A percentile compares a stretch with the other conserved stretches of the same genome.
These are phyloP conservation scores for Asterionellopsis glacialis DNA, from an alignment of 108 stramenopile species.

Conservation along the genomic window DNA sequence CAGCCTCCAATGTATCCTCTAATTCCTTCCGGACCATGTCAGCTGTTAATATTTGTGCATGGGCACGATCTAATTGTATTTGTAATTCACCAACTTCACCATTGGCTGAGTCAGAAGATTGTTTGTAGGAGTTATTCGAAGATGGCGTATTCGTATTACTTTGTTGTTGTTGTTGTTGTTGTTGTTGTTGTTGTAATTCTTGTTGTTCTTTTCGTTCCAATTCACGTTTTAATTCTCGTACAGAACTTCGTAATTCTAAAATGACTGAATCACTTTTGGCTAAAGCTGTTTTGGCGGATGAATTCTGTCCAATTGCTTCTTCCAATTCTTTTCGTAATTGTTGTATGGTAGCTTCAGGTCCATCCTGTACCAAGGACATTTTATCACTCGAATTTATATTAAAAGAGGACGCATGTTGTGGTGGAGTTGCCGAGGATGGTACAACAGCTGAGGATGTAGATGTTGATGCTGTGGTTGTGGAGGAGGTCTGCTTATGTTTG, in stretches of 20 bases:
- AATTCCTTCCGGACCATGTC: slow-evolving; percentile 62
- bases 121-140: slow-evolving; percentile 3
- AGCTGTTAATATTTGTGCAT: slow-evolving; percentile 59
- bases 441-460: no score
- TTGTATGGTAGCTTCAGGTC: slow-evolving; percentile 26
- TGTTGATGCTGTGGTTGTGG: no score
- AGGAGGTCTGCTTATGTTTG: no score
- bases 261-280: slow-evolving; percentile 49
- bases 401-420: no score
- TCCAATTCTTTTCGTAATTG: slow-evolving; percentile 27
- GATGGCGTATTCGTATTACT: slow-evolving; percentile 5
- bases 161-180: slow-evolving; percentile 1
- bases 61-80: slow-evolving; percentile 54
- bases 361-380: slow-evolving; percentile 5
- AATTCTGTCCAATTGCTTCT: slow-evolving; percentile 23
- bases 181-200: slow-evolving; percentile 3
- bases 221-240: slow-evolving; percentile 38
- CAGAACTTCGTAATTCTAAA: slow-evolving; percentile 33
- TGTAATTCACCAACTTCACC: slow-evolving; percentile 40
- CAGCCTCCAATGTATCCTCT: slow-evolving; percentile 63
- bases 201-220: slow-evolving; percentile 16
- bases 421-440: no score
- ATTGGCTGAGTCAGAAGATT: not conserved
- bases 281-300: slow-evolving; percentile 28
- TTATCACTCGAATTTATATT: no score